Percentiles rank a stretch among this genome's conserved stretches.
Conservation (phyloP, 176 grass and related monocot species). For the Carex kokanica region DNA sequence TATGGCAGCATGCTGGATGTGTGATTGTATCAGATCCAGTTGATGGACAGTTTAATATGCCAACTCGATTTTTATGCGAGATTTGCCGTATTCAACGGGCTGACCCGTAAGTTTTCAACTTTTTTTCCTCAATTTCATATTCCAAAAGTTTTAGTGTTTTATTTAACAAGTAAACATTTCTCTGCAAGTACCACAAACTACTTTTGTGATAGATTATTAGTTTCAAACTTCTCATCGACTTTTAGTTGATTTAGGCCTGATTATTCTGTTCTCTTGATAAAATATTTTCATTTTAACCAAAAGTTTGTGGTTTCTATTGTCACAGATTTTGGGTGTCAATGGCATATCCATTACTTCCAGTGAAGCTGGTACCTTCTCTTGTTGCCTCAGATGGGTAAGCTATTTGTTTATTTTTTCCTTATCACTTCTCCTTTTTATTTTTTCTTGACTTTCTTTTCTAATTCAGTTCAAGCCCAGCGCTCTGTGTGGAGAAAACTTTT, state of each 20-base stretch:
- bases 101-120: slow-evolving; percentile 60
- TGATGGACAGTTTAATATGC: slow-evolving; percentile 49
- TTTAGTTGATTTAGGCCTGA: not conserved
- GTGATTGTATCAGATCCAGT: slow-evolving; percentile 75
- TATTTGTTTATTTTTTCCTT: not conserved
- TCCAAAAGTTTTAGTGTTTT: not conserved
- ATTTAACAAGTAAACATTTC: not conserved
- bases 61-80: slow-evolving; percentile 76
- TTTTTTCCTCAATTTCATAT: slow-evolving; percentile 11
- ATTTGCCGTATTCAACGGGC: slow-evolving; percentile 70
- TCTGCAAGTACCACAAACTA: not conserved
- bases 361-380: slow-evolving; percentile 65
- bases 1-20: slow-evolving; percentile 76
- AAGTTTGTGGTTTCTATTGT: not conserved
- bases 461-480: slow-evolving; percentile 37
- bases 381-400: slow-evolving; percentile 71
- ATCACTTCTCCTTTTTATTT: not conserved
- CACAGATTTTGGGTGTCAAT: slow-evolving; percentile 75
- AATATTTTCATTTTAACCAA: not conserved
- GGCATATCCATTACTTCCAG: slow-evolving; percentile 57
- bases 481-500: slow-evolving; percentile 46
- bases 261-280: slow-evolving; percentile 5
- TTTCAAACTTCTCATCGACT: not conserved
- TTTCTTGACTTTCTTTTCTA: slow-evolving; percentile 16
- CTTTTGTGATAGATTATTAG: not conserved